Evolutionary conservation across 2,329 filamentous ascomycete species (phyloP).

Genomic region (Phaeosphaeriaceae sp.): DNA sequence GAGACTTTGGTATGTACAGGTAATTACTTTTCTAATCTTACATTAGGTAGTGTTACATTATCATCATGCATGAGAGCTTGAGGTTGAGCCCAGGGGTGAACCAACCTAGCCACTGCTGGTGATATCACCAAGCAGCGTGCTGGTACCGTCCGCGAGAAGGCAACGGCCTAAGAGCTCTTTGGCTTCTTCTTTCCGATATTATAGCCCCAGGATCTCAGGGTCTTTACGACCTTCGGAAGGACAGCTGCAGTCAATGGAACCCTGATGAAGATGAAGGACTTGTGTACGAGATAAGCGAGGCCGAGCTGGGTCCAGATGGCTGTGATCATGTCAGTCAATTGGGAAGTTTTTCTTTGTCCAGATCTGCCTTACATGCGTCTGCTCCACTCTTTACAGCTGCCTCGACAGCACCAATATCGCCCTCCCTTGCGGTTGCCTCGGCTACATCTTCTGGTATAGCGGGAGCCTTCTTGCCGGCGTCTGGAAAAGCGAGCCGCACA

Average conservation of each 20-base stretch:
- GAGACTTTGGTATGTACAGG: slow-evolving; percentile 1
- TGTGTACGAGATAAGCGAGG: slow-evolving; percentile 95
- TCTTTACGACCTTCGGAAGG: slow-evolving; percentile 92
- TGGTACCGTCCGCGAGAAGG: neutral
- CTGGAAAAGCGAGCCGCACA: slow-evolving; percentile 68
- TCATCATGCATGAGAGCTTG: slow-evolving; percentile 1
- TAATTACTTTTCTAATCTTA: neutral
- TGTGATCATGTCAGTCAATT: slow-evolving; percentile 40
- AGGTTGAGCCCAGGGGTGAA: too few relatives aligned
- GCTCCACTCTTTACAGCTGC: slow-evolving; percentile 70
- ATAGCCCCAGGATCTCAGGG: slow-evolving; percentile 88
- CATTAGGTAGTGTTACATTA: slow-evolving; percentile 6
- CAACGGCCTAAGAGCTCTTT: slow-evolving; percentile 27
- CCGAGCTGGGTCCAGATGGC: slow-evolving; percentile 85
- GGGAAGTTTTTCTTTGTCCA: neutral
- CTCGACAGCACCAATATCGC: slow-evolving; percentile 60
- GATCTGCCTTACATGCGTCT: slow-evolving; percentile 71
- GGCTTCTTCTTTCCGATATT: slow-evolving; percentile 82
- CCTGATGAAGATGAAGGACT: slow-evolving; percentile 95
- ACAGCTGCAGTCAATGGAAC: slow-evolving; percentile 90
- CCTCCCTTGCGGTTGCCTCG: slow-evolving; percentile 39
- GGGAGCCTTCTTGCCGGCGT: slow-evolving; percentile 59
- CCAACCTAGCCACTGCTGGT: neutral
- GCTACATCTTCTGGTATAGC: slow-evolving; percentile 48
- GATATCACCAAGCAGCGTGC: neutral